phyloP scores from a whole-genome alignment of 1,284 basidiomycete species.

The Coniferiporia weirii region DNA sequence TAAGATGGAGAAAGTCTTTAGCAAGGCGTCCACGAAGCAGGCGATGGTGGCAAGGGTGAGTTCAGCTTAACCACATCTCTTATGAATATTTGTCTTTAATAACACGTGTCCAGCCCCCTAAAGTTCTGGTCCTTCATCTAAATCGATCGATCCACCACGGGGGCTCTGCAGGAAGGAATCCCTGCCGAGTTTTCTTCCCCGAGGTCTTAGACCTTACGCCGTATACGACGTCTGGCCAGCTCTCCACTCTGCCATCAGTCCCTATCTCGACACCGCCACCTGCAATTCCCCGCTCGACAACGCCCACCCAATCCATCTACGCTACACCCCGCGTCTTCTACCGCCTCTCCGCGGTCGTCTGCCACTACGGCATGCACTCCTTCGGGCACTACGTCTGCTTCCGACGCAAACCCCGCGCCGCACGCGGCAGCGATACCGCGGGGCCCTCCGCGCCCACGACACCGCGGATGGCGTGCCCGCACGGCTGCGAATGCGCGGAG shows the following conservation, averaged over 20 bases:
- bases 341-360: slow-evolving; percentile 75
- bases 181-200: slow-evolving; percentile 73
- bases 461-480: slow-evolving; percentile 44
- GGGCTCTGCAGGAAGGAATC: slow-evolving; percentile 76
- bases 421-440: slow-evolving; percentile 14
- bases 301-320: too few species aligned
- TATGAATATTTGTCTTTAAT: too few species aligned
- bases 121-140: slow-evolving; percentile 78
- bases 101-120: slow-evolving; percentile 56
- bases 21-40: slow-evolving; percentile 77
- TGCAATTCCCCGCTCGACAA: slow-evolving; percentile 17
- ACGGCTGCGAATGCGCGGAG: slow-evolving; percentile 40
- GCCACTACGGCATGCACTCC: slow-evolving; percentile 85
- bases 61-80: slow-evolving; percentile 8
- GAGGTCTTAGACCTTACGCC: slow-evolving; percentile 82
- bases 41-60: slow-evolving; percentile 80
- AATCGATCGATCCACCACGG: slow-evolving; percentile 82
- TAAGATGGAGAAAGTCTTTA: slow-evolving; percentile 68
- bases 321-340: slow-evolving; percentile 53
- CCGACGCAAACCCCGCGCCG: slow-evolving; percentile 64
- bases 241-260: slow-evolving; percentile 61
- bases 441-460: slow-evolving; percentile 26
- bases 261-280: slow-evolving; percentile 61
- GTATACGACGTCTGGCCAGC: slow-evolving; percentile 71
- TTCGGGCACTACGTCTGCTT: slow-evolving; percentile 92